phyloP scores from a whole-genome alignment of 495 filamentous ascomycete genomes.

The Talaromyces wortmannii region DNA sequence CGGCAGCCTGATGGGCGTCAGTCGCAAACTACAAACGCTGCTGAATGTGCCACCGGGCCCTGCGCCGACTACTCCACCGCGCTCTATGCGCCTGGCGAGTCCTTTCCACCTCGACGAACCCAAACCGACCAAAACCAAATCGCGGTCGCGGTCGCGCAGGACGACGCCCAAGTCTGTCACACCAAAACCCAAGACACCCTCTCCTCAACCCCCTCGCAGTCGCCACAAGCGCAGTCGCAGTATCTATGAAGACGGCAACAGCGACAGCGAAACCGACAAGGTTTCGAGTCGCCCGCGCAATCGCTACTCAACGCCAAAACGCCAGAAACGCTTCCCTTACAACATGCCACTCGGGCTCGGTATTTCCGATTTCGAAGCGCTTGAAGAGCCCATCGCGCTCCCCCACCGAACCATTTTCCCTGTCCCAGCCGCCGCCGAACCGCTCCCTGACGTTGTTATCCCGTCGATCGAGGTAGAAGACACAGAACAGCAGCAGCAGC shows the following conservation, averaged over 20 bases:
- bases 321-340: slow-evolving; percentile 57
- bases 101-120: slow-evolving; percentile 34
- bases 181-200: slow-evolving; percentile 33
- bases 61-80: slow-evolving; percentile 25
- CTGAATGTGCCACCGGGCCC: slow-evolving; percentile 40
- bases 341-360: slow-evolving; percentile 61
- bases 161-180: slow-evolving; percentile 12
- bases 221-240: slow-evolving; percentile 58
- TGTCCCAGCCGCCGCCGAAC: slow-evolving; percentile 5
- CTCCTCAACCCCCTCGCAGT: slow-evolving; percentile 38
- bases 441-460: slow-evolving; percentile 20
- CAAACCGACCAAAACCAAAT: slow-evolving; percentile 44
- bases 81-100: slow-evolving; percentile 42
- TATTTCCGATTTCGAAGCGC: slow-evolving; percentile 54
- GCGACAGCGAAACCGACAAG: slow-evolving; percentile 17
- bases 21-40: slow-evolving; percentile 65
- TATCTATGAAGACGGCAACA: slow-evolving; percentile 43
- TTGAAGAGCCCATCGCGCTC: slow-evolving; percentile 24
- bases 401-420: slow-evolving; percentile 24
- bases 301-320: slow-evolving; percentile 60
- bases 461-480: slow-evolving; percentile 34
- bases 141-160: slow-evolving; percentile 37
- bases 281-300: slow-evolving; percentile 10
- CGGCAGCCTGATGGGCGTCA: slow-evolving; percentile 57
- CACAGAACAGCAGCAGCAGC: slow-evolving; percentile 22